Percentiles rank a stretch among this genome's conserved stretches.
These are phyloP conservation scores for Penicillium pancosmium DNA, from an alignment of 495 filamentous ascomycete species.

Conservation along the genomic window DNA sequence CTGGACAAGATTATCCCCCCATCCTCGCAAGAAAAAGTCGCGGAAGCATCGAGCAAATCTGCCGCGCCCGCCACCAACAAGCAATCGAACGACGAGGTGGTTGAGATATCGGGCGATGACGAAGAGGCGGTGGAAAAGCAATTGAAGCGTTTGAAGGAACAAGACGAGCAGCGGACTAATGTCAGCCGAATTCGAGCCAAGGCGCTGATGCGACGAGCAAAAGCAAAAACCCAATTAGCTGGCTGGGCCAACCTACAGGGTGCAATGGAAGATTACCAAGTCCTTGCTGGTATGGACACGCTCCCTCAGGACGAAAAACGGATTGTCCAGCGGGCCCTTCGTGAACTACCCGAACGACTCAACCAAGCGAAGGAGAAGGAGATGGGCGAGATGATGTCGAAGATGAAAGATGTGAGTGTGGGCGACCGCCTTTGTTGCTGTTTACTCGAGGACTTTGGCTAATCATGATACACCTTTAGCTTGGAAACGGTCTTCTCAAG, in stretches of 20 bases:
- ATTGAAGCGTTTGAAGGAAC: constrained; percentile 51
- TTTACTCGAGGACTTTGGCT: background rate
- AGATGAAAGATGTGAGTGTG: constrained; percentile 77
- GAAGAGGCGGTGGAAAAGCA: constrained; percentile 63
- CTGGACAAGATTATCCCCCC: constrained; percentile 62
- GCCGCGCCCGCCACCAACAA: constrained; percentile 16
- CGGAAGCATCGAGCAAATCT: constrained; percentile 9
- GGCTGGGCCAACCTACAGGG: constrained; percentile 83
- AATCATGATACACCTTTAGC: constrained; percentile 40
- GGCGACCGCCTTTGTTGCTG: background rate
- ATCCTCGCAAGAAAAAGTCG: constrained; percentile 24
- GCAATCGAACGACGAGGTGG: constrained; percentile 37
- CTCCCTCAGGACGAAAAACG: constrained; percentile 65
- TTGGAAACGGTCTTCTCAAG: constrained; percentile 89
- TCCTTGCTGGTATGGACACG: constrained; percentile 55
- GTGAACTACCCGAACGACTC: constrained; percentile 63
- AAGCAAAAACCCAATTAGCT: constrained; percentile 67
- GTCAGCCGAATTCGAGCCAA: constrained; percentile 81
- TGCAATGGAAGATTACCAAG: constrained; percentile 76
- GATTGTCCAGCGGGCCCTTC: constrained; percentile 66
- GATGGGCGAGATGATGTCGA: constrained; percentile 94
- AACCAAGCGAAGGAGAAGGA: constrained; percentile 81
- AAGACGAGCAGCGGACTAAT: constrained; percentile 57
- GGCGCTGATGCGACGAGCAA: constrained; percentile 81
- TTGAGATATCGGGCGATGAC: constrained; percentile 57